Evolutionary conservation across 805 yeast species (phyloP).

Genomic region (Pichia rugopelliculosa): DNA sequence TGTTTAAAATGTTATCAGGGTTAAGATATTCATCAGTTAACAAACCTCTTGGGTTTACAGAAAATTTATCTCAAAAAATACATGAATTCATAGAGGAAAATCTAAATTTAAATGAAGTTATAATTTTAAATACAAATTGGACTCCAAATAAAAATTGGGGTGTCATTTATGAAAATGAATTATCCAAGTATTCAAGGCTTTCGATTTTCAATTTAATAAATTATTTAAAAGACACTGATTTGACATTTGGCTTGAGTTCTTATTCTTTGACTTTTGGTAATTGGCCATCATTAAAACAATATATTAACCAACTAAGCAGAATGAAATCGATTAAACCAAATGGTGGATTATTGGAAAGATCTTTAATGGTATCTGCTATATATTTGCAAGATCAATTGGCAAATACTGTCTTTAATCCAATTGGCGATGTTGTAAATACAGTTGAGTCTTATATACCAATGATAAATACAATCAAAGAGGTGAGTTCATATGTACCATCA

Average conservation of each 20-base stretch:
- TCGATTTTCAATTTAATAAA: slow-evolving; percentile 11
- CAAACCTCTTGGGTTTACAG: slow-evolving; percentile 25
- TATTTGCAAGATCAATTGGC: slow-evolving; percentile 24
- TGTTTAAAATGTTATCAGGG: slow-evolving; percentile 26
- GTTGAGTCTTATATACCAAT: slow-evolving; percentile 18
- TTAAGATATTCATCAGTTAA: slow-evolving; percentile 24
- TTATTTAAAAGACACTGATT: slow-evolving; percentile 22
- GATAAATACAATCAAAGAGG: background rate
- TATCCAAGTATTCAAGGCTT: slow-evolving; percentile 4
- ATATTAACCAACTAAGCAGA: slow-evolving; percentile 15
- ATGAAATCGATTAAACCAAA: slow-evolving; percentile 15
- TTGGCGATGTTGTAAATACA: slow-evolving; percentile 20
- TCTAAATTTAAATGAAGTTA: slow-evolving; percentile 16
- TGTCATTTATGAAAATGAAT: slow-evolving; percentile 17
- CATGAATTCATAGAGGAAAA: slow-evolving; percentile 8
- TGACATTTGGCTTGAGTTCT: slow-evolving; percentile 22
- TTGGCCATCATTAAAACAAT: slow-evolving; percentile 20
- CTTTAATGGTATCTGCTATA: slow-evolving; percentile 21
- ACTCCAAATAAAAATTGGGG: slow-evolving; percentile 29
- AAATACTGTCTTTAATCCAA: slow-evolving; percentile 25
- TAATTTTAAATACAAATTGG: slow-evolving; percentile 26
- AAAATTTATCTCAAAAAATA: slow-evolving; percentile 21
- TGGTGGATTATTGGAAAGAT: slow-evolving; percentile 23
- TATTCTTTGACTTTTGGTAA: slow-evolving; percentile 21
- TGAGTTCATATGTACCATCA: slow-evolving; percentile 2